Base-by-base conservation (phyloP, 2,329 filamentous ascomycete species). In the Orbilia brochopaga region DNA sequence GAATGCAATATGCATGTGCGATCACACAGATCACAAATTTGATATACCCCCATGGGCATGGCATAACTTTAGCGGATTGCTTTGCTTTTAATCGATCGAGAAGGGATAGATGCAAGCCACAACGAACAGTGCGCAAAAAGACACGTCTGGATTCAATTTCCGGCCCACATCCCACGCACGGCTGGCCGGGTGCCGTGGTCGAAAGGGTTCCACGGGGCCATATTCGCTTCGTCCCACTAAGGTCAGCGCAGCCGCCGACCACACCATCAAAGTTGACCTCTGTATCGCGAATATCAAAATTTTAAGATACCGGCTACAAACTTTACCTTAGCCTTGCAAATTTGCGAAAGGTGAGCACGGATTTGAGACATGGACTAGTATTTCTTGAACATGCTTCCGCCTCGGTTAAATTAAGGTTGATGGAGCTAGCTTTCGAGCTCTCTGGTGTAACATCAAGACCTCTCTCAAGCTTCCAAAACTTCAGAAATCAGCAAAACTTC, bases 331-430 rank as follows among this genome's bases (percentile, higher is more conserved):
- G 19, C 46, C 23, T 52, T 44, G 27, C 30, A 62, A 50, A 40
- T 53, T 35, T 63, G 59, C 21, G 24, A 35, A 11, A 42, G 2
- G 35, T 56, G 32, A 54, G 21, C 40, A 53, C 48, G 58, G 37
- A 48, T 69, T 53, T 70, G 59, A 59, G 66, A 70, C 66, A 64
- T 55, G 21, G 44, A 19, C 27, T 50, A 53, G 40, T 64, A 46
- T 56, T 21, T 55, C 48, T 56, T 35, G 55, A 48, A 27, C 23
- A 54, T 58, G 53, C 64, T 62, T 63, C 65, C 65, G 60, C 30
- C 52, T 70, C 66, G 66, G 66, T 62, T 70, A 70, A 70, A 63
- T 55, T 70, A 70, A 60, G 54, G 66, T 70, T 70, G 66, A 60
- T 6, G 42, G 35, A 48, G 30, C 44, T 54, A 35, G 48, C 40